Evolutionary conservation across 2,329 filamentous ascomycete genomes (phyloP).

Genomic region (Madurella fahalii): DNA sequence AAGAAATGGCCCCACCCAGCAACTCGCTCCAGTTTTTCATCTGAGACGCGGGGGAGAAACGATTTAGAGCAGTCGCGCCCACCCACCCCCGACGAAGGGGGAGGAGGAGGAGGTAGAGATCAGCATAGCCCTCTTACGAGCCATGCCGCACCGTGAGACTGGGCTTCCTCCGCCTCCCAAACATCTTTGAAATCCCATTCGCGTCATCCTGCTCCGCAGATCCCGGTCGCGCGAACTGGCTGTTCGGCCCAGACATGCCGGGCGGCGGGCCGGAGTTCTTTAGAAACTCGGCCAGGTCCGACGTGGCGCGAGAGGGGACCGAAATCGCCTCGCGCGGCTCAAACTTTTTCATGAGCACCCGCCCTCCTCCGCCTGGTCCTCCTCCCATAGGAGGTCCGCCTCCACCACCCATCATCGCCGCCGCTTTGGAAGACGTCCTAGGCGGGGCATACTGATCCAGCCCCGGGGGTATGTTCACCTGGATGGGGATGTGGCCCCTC

Average conservation of each 20-base stretch:
- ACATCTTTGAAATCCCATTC: constrained; percentile 45
- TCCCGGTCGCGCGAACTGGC: constrained; percentile 26
- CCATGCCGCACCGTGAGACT: constrained; percentile 18
- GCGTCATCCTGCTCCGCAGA: constrained; percentile 35
- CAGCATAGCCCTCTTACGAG: not conserved
- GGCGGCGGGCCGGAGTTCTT: constrained; percentile 63
- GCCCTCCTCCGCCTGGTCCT: constrained; percentile 25
- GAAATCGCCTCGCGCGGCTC: constrained; percentile 51
- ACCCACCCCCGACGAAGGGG: no score
- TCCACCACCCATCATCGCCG: constrained; percentile 7
- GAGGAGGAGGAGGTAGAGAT: not conserved
- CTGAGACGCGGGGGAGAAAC: no score
- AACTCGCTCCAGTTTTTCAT: no score
- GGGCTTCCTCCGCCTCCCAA: constrained; percentile 48
- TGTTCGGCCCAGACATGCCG: constrained; percentile 16
- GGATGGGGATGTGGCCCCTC: constrained; percentile 49
- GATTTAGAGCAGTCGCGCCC: no score
- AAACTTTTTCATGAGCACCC: constrained; percentile 54
- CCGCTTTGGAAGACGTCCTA: constrained; percentile 12
- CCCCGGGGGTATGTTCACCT: constrained; percentile 45
- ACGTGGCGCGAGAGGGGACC: constrained; percentile 46
- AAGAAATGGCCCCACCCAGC: not conserved
- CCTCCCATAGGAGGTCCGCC: not conserved
- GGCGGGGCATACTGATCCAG: constrained; percentile 38
- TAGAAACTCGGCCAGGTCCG: constrained; percentile 70